A percentile compares a stretch with the other conserved stretches of the same genome.
These are phyloP conservation scores for Acanthamoeba castellanii DNA, from an alignment of 208 protist genomes.

Conservation along the genomic window DNA sequence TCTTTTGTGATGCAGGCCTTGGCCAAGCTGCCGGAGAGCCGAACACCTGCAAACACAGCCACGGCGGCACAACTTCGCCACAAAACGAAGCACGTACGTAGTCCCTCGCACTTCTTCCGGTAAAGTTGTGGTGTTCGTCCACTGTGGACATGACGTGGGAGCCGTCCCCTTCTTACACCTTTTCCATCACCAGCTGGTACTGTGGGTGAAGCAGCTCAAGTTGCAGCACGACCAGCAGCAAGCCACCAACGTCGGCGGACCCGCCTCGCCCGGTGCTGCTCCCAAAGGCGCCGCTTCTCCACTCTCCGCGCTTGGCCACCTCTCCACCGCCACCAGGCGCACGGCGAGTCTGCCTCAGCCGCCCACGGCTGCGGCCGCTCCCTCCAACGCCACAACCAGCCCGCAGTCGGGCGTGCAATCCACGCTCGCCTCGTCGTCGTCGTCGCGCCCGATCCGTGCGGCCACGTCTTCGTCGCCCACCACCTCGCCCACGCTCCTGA, in stretches of 20 bases:
- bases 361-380: neutral
- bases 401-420: neutral
- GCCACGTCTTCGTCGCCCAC: neutral
- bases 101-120: neutral
- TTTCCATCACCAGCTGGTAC: neutral
- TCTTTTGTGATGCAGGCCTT: neutral
- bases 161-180: neutral
- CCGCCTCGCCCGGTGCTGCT: neutral
- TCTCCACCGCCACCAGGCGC: neutral
- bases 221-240: constrained; percentile 14
- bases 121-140: neutral
- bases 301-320: neutral
- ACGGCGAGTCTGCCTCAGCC: neutral
- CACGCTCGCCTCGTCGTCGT: neutral
- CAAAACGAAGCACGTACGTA: neutral
- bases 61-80: constrained; percentile 2
- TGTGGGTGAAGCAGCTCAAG: constrained; percentile 39
- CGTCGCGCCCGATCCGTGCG: neutral
- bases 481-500: neutral
- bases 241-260: neutral
- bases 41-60: constrained; percentile 12
- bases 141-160: neutral
- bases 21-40: neutral
- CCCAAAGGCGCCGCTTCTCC: neutral
- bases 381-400: neutral